Percentiles rank a stretch among this genome's conserved stretches.
These are phyloP conservation scores for Plasmodium gallinaceum DNA, from an alignment of 169 alveolate genomes.

Conservation along the genomic window DNA sequence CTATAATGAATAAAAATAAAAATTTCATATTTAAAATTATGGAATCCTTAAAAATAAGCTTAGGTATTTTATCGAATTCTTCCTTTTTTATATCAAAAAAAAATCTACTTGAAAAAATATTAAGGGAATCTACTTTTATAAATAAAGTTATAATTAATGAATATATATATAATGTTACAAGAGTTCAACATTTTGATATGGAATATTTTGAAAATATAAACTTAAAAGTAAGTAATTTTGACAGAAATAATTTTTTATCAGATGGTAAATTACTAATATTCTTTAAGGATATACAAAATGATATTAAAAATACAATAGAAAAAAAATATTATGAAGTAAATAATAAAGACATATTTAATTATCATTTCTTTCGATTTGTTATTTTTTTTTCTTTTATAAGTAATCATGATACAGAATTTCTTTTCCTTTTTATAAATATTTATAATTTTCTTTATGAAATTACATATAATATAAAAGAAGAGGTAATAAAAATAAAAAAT, in stretches of 20 bases:
- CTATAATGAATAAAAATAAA: neutral
- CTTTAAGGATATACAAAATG: conserved; percentile 26
- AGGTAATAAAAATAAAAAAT: conserved; percentile 24
- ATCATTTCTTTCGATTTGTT: conserved; percentile 31
- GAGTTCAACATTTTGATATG: conserved; percentile 26
- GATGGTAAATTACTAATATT: conserved; percentile 21
- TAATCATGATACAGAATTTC: conserved; percentile 48
- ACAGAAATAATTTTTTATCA: conserved; percentile 13
- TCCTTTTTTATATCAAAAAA: conserved; percentile 47
- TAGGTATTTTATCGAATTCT: conserved; percentile 17
- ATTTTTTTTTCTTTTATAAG: conserved; percentile 37
- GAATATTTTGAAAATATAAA: conserved; percentile 20
- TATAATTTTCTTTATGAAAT: conserved; percentile 64
- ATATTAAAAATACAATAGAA: conserved; percentile 35
- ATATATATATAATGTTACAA: conserved; percentile 20
- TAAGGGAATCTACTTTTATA: conserved; percentile 41
- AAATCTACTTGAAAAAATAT: conserved; percentile 19
- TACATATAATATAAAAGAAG: conserved; percentile 56
- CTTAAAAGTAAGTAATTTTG: conserved; percentile 21
- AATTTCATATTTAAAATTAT: conserved; percentile 27
- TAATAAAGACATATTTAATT: conserved; percentile 44
- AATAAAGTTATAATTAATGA: conserved; percentile 26
- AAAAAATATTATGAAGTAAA: conserved; percentile 25
- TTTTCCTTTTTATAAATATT: conserved; percentile 46
- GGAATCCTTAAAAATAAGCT: conserved; percentile 29